Conservation (phyloP, 164 flowering plant genomes). For the Paratinospora sagittata region DNA sequence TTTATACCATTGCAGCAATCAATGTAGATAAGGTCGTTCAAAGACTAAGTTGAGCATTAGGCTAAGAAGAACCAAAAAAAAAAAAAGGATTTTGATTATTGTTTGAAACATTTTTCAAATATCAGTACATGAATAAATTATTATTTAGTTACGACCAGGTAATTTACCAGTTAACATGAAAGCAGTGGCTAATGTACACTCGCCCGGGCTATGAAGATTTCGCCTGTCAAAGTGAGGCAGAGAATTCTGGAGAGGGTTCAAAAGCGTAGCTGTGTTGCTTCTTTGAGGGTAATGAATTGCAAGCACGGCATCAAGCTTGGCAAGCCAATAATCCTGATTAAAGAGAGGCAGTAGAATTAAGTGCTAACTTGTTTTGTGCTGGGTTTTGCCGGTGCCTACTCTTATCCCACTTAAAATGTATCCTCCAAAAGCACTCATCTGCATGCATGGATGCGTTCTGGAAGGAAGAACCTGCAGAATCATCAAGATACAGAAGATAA, state of each 20-base stretch:
- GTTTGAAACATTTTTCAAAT: too few species aligned
- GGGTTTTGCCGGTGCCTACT: constrained; percentile 23
- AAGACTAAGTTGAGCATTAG: too few species aligned
- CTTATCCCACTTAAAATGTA: constrained; percentile 78
- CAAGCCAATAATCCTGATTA: too few species aligned
- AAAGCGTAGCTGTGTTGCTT: too few species aligned
- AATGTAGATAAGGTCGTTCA: too few species aligned
- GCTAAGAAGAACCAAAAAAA: too few species aligned
- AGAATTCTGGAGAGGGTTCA: too few species aligned
- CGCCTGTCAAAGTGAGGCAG: neutral
- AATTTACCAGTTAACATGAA: neutral
- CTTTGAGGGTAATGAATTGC: too few species aligned
- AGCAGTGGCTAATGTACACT: neutral
- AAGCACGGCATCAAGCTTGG: too few species aligned
- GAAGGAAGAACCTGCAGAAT: constrained; percentile 83
- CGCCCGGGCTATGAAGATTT: neutral
- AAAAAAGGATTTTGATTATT: too few species aligned
- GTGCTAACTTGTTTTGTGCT: neutral
- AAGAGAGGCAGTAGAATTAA: neutral
- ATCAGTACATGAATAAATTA: too few species aligned
- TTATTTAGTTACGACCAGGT: neutral
- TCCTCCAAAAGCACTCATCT: constrained; percentile 94
- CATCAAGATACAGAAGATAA: neutral
- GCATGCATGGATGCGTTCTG: constrained; percentile 94
- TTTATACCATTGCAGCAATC: too few species aligned